Base-by-base conservation (phyloP, 148 eudicot genomes). In the Rhododendron ovatum region DNA sequence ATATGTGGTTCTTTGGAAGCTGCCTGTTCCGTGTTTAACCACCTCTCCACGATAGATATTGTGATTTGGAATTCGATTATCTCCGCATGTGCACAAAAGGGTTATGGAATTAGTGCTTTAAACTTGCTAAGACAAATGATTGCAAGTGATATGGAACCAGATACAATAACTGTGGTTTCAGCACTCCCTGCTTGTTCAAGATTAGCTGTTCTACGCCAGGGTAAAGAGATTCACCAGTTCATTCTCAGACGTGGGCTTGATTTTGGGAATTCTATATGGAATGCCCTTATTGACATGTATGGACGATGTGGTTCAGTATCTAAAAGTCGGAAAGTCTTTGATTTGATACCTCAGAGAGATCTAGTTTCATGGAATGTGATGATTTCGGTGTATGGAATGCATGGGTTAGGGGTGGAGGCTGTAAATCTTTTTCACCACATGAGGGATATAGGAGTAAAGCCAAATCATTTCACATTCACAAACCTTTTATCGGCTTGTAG, bases 331-430 rank as follows among this genome's bases (percentile, higher is more conserved):
- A 67, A 30, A 59, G 26, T 85, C 0, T 85, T 85, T 79, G 47
- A 85, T 50, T 1, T 63, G 51, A 57, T 59, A 33, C 78, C 83
- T 39, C 37, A 69, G 65, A 78, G 74, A 45, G 87, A 79, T 48
- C n/a, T 79, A 5, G 87, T 85, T 33, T 85, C 87, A 1, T 85
- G 87, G 87, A 85, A 79, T 63, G 78, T 79, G 55, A 85, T 85
- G 80, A 85, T 85, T 57, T 81, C 87, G 43, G 87, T 65, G 26
- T 85, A 85, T 43, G 87, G 87, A 43, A 85, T 85, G 87, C 87
- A 85, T 48, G 83, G 87, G 11, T 39, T 57, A 24, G 83, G 87
- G 15, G 43, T 22, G 15, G 87, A 78, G 17, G 87, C 87, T 41
- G 59, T 85, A 18, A 50, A 85, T 26, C 71, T 78, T 57, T 85